Base-by-base conservation (phyloP, 2,329 filamentous ascomycete species). In the Tympanopsis confertula region DNA sequence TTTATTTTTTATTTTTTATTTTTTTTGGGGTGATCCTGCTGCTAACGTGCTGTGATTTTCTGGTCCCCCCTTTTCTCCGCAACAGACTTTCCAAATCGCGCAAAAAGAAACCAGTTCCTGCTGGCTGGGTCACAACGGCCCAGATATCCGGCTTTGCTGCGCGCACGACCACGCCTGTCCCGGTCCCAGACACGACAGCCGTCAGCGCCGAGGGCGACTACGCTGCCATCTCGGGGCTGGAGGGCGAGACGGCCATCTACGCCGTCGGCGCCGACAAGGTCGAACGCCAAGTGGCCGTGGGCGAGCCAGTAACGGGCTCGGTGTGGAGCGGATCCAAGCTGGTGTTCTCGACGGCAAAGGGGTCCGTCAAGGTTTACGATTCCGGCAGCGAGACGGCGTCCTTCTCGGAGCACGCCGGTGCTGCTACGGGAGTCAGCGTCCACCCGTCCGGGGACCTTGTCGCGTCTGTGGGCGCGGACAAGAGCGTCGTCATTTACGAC, bases 401-500 rank as follows among this genome's bases (percentile, higher is more conserved):
- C 32, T 77, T 94, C 48, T 68, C 71, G n/a, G 79, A 84, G 38
- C 91, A 98, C 57, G 83, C 87, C 17, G 89, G 88, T 4, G 70
- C 84, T 40, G 82, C 78, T 2, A 91, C 80, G 5, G 81, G 75
- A 4, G 59, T 98, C 40, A 78, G 86, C 22, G 54, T 88, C 5
- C 91, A 98, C 56, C 86, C 91, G 1, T 81, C 83, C 45, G 84
- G 82, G 28, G 75, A 82, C 38, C 75, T 98, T 40, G 57, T 95
- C 35, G 89, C 85, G 2, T 94, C 89, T 0, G 83, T 91, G 20
- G 88, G 89, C 36, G 73, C 78, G 2, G 91, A 98, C 57, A 94
- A 94, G 73, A 89, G 83, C 57, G 86, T 94, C 52, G 76, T 88
- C 2, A 76, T 96, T 44, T 95, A 96, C 58, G 86, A 96, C 46